Evolutionary conservation across 257 asterid species (phyloP).

Genomic region (Vinca minor): DNA sequence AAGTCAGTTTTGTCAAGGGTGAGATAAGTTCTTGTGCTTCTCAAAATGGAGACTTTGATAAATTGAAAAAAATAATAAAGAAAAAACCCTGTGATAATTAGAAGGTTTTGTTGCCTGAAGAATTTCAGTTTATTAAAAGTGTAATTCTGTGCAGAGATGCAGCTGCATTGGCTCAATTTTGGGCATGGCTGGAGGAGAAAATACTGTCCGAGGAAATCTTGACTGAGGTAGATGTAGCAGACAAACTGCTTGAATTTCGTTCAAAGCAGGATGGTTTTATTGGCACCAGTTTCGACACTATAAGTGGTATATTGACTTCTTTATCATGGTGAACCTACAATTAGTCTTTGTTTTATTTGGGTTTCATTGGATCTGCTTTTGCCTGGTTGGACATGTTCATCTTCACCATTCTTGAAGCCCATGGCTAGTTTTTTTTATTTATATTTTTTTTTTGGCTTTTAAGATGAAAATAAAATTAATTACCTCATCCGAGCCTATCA

Average conservation of each 20-base stretch:
- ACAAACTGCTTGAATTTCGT: slow-evolving; percentile 83
- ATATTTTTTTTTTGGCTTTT: neutral
- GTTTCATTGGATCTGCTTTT: neutral
- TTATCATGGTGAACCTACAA: slow-evolving; percentile 10
- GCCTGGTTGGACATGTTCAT: too few relatives aligned
- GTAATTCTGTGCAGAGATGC: slow-evolving; percentile 62
- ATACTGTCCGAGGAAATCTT: slow-evolving; percentile 40
- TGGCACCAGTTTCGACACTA: slow-evolving; percentile 91
- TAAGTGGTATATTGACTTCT: slow-evolving; percentile 58
- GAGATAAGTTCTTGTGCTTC: neutral
- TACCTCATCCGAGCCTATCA: neutral
- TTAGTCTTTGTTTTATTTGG: slow-evolving; percentile 3
- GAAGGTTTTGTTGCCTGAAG: neutral
- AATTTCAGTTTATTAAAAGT: neutral
- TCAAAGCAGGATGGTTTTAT: slow-evolving; percentile 77
- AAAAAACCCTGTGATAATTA: neutral
- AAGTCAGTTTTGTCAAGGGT: neutral
- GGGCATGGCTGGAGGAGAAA: slow-evolving; percentile 95
- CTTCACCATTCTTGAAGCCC: neutral
- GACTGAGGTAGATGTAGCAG: slow-evolving; percentile 78
- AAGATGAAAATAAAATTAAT: neutral
- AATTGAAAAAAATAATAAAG: neutral
- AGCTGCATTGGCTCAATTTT: slow-evolving; percentile 87
- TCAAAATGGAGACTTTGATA: neutral
- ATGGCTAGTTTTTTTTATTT: too few relatives aligned